Evolutionary conservation across 805 yeast species (phyloP), one percentile per base, ranked within the genome.

Genomic region (Candida dajiaensis): DNA sequence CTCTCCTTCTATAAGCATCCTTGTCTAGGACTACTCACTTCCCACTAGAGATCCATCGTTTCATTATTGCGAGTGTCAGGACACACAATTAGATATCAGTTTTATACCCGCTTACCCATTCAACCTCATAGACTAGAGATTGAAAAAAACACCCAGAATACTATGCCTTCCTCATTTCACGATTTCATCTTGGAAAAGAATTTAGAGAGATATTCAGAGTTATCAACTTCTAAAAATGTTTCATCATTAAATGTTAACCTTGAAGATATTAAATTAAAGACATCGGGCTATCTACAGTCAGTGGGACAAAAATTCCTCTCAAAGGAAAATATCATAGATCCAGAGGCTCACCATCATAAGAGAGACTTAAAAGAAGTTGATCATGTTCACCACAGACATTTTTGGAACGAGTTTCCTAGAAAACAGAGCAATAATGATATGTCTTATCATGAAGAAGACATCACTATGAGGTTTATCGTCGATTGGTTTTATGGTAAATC

Each of bases 371-470:
- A 45, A 18, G 42, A 44, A 18, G 50, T 47, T 21, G 46, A 50
- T 28, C 55, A 51, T 41, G 55, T 52, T 6, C 44, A 44, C 19
- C 40, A 42, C n/a, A 36, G 31, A 13, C 56, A 55, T 29, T 59
- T 59, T 44, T 56, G 51, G 46, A 50, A 59, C 38, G 64, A 59
- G 46, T 59, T 58, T 41, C 64, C 64, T 4, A 42, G 62, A 16
- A 53, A 54, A 38, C 62, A 58, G 44, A 55, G 56, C 19, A 58
- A 59, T 45, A 51, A 54, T 40, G 64, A 59, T 37, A 35, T 53
- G 45, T 59, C 56, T 20, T 59, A 59, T 38, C 64, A 59, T 43
- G 53, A 49, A n/a, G 62, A 59, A 23, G 64, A 59, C 38, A 50
- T 51, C 15, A 56, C 58, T n/a, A 42, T 58, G 48, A 53, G 51